Conservation (phyloP, 805 yeast species). For the Metschnikowia amazonensis region DNA sequence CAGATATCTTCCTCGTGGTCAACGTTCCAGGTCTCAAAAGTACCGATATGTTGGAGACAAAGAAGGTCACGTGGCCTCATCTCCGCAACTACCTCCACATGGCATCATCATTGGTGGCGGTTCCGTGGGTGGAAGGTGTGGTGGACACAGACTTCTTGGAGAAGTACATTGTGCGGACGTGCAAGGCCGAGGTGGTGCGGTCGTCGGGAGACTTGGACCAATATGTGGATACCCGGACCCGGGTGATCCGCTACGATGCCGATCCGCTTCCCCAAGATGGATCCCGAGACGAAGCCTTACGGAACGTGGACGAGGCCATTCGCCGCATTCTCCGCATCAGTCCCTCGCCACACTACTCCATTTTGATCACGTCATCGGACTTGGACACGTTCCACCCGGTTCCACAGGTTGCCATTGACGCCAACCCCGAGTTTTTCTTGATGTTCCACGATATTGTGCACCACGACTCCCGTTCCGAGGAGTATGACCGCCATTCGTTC, state of each 20-base stretch:
- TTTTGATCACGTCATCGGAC: constrained; percentile 47
- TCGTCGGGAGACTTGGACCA: constrained; percentile 43
- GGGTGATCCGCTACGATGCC: constrained; percentile 60
- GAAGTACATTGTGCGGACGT: constrained; percentile 41
- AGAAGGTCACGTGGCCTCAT: constrained; percentile 43
- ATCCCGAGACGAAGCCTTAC: constrained; percentile 27
- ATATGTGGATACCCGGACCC: constrained; percentile 59
- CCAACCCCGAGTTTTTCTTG: constrained; percentile 32
- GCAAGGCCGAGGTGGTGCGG: constrained; percentile 48
- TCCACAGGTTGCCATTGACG: constrained; percentile 27
- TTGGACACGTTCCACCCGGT: constrained; percentile 27
- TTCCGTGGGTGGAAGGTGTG: constrained; percentile 47
- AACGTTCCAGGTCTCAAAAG: constrained; percentile 37
- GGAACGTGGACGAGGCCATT: constrained; percentile 44
- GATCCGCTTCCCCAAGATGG: constrained; percentile 39
- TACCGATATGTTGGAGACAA: constrained; percentile 25
- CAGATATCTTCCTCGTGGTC: constrained; percentile 36
- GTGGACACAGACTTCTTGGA: constrained; percentile 44
- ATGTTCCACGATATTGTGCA: constrained; percentile 57
- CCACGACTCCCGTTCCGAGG: constrained; percentile 47
- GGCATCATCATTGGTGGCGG: constrained; percentile 58
- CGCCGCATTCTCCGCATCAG: constrained; percentile 57
- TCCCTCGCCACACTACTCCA: constrained; percentile 69
- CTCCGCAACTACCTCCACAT: constrained; percentile 48
- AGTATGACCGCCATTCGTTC: constrained; percentile 53